Evolutionary conservation across 768 basidiomycete genomes (phyloP), one percentile per base, ranked within the genome.

Genomic region (Mycena chlorophos): DNA sequence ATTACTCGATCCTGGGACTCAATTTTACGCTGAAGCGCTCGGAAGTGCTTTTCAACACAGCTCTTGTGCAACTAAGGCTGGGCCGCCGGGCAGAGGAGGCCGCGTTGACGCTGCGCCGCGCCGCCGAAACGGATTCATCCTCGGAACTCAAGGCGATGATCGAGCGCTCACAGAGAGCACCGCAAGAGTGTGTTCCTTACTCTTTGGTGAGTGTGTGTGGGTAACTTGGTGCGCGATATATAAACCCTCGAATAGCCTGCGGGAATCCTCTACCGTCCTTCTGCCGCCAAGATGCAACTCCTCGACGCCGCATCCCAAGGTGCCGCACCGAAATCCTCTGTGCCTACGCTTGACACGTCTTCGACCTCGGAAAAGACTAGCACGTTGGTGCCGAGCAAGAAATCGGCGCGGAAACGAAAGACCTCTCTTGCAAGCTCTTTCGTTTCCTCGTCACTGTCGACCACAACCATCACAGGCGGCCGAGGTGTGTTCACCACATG

Each of bases 1-100:
- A 62, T 16, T 66, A 64, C 28, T 45, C 52, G 2, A 48, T 49
- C 34, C 57, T 62, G 14, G 63, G 65, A 17, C 60, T 66, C 28
- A 29, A 58, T 14, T 66, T 62, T 46, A 53, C 37, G 13, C 54
- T 66, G 23, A 52, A 57, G 38, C 25, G 50, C 1, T 31, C 23
- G 4, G 45, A 62, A 29, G 50, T 66, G 3, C 59, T 58, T 25
- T 57, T 55, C 42, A 66, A 64, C 40, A 51, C 54, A 27, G 55
- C 52, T 42, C 49, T 64, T n/a, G 25, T 57, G 10, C 52, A 60
- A 2, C 2, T 40, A 17, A 50, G 22, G 34, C 17, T 57, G 29
- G 58, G 60, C 3, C n/a, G n/a, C n/a, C 31, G 54, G 2, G 30
- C 30, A 10, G 16, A n/a, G 12, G 59, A 63, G 27, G 49, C 52